Base-by-base conservation (phyloP, 495 filamentous ascomycete species). In the Aspergillus bertholletiae region DNA sequence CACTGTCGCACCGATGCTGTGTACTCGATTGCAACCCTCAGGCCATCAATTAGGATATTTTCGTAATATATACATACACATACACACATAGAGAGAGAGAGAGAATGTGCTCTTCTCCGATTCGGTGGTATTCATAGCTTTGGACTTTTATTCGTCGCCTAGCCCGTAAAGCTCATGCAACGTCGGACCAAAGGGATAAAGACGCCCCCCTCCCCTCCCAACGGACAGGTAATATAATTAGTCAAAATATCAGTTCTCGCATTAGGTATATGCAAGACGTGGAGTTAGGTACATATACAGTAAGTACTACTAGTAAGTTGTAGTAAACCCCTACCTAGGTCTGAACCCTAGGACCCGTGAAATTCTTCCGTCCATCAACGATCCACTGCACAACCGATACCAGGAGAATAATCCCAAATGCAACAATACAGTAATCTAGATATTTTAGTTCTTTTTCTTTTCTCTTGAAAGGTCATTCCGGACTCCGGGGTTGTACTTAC, bases 301-400 rank as follows among this genome's bases (percentile, higher is more conserved):
- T n/a, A n/a, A n/a, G n/a, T n/a, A n/a, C n/a, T n/a, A n/a, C n/a
- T n/a, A n/a, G n/a, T n/a, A n/a, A n/a, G n/a, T n/a, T n/a, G n/a
- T n/a, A n/a, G n/a, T n/a, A n/a, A n/a, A n/a, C n/a, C n/a, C n/a
- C n/a, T n/a, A 18, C 21, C 5, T 22, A 32, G 23, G 12, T 35
- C 7, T 54, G 27, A n/a, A 46, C 18, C 30, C 43, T 46, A 12
- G 85, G 86, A 3, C 85, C 85, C 0, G 67, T 80, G 66, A 83
- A 89, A 56, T 88, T 84, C 72, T 82, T 86, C 9, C 81, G 72
- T 18, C 87, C 87, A 51, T 87, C 85, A 4, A 88, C 72, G 57
- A 86, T 68, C 84, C 86, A 90, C 59, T 85, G 84, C 18, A 86
- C 62, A 0, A 75, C 74, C 28, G 83, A 81, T 35, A 90, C 81